phyloP scores from a whole-genome alignment of 306 rosid genomes.

The Rubus parviflorus region DNA sequence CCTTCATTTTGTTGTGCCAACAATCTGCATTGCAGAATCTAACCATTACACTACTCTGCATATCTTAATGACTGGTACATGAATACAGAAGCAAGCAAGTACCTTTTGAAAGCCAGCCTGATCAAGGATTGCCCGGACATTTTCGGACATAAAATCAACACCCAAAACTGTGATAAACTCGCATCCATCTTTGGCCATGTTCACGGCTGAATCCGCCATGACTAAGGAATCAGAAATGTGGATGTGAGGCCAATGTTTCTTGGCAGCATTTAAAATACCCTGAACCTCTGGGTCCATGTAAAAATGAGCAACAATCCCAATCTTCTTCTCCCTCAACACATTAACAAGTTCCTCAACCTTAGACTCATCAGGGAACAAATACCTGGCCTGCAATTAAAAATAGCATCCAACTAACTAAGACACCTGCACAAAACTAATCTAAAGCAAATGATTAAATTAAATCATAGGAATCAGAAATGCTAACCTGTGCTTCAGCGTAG shows the following conservation, averaged over 20 bases:
- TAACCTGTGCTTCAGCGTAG: slow-evolving; percentile 95
- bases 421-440: background rate
- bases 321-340: slow-evolving; percentile 76
- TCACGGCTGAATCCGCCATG: slow-evolving; percentile 93
- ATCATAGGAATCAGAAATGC: background rate
- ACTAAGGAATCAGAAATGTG: slow-evolving; percentile 95
- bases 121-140: slow-evolving; percentile 97
- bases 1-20: background rate
- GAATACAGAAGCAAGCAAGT: slow-evolving; percentile 16
- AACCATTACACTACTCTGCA: background rate
- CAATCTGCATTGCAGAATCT: too few species aligned
- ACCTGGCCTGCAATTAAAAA: slow-evolving; percentile 73
- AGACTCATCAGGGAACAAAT: slow-evolving; percentile 60
- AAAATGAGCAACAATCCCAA: slow-evolving; percentile 95
- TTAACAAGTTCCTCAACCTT: slow-evolving; percentile 65
- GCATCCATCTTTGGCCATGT: slow-evolving; percentile 91
- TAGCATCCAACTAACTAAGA: slow-evolving; percentile 24
- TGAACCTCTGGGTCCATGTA: slow-evolving; percentile 99
- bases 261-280: slow-evolving; percentile 89
- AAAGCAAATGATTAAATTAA: background rate
- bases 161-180: slow-evolving; percentile 80
- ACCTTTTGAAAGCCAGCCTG: slow-evolving; percentile 91
- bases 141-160: slow-evolving; percentile 98
- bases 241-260: slow-evolving; percentile 96
- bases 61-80: slow-evolving; percentile 7